Percentiles rank a stretch among this genome's conserved stretches.
These are phyloP conservation scores for Corylus heterophylla DNA, from an alignment of 306 rosid genomes.

Conservation along the genomic window DNA sequence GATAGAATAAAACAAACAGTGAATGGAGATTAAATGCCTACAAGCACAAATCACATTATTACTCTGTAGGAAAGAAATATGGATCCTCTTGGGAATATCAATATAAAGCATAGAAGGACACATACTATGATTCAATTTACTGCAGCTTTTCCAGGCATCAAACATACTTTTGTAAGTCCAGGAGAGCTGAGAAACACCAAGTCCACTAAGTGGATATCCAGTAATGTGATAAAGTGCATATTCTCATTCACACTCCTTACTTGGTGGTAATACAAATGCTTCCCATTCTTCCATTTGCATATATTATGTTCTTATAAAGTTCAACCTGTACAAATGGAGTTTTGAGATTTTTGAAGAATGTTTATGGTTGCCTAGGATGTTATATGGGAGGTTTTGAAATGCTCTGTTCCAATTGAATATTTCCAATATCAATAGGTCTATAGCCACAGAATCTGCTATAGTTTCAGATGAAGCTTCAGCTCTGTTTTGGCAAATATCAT, in stretches of 20 bases:
- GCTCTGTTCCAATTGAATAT: background rate
- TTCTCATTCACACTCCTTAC: background rate
- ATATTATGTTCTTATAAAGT: background rate
- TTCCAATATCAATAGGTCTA: background rate
- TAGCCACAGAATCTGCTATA: background rate
- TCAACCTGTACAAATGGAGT: background rate
- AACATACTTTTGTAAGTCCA: background rate
- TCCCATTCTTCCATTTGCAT: background rate
- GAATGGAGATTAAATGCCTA: background rate
- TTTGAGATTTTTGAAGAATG: background rate
- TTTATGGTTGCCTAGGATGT: background rate
- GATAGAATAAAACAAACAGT: background rate
- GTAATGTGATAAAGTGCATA: background rate
- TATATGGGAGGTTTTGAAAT: background rate
- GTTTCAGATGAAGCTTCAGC: background rate
- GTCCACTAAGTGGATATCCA: background rate
- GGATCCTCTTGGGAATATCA: background rate
- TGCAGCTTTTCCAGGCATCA: background rate
- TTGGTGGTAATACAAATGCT: background rate
- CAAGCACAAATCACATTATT: background rate
- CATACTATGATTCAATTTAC: background rate
- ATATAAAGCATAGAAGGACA: background rate
- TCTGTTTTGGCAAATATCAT: background rate
- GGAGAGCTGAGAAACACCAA: background rate
- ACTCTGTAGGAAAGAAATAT: background rate